Base-by-base conservation (phyloP, 1,139 yeast species). In the Saccharomyces hybrid region DNA sequence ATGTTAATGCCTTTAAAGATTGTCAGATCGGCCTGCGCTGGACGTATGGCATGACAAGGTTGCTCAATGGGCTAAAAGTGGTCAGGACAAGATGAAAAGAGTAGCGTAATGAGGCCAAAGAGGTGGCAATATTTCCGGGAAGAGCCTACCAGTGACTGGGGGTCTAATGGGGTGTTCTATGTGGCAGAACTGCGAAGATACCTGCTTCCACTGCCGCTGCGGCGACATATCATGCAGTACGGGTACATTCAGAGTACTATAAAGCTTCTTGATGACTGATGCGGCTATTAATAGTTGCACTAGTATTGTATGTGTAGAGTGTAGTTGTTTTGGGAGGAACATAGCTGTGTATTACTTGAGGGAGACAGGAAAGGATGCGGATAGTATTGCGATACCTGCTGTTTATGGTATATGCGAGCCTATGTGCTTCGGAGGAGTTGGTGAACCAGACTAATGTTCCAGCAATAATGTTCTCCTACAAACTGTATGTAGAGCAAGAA, bases 391-490 rank as follows among this genome's bases (percentile, higher is more conserved):
- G 25, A 2, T 38, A 26, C 13, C 7, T 25, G 50, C 23, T 27
- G 14, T 14, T 47, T 38, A 38, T 38, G 44, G 14, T 14, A 5
- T 16, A 6, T 41, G 47, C 1, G 6, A 8, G 25, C 32, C 8
- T 29, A 8, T 46, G 53, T 42, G 44, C 48, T 31, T 41, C 28
- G 27, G 27, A 44, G 31, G 54, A 44, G n/a, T 41, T 54, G 28
- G 44, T 49, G 4, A 38, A 51, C 9, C 63, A 58, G 51, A 54
- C 53, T 6, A 55, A 53, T 51, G 66, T 61, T 1, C 70, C 71
- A 2, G 68, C 59, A 3, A 49, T 67, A n/a, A 47, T 66, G 14
- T 64, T 57, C 51, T 65, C 70, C 7, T 60, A 65, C 47, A 61
- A 59, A 47, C 53, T 63, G 63, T 63, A 63, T 56, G 64, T 60